A percentile compares a stretch with the other conserved stretches of the same genome.
phyloP scores from a whole-genome alignment of 1,139 yeast species.

The Entelexis sorbosivorans region DNA sequence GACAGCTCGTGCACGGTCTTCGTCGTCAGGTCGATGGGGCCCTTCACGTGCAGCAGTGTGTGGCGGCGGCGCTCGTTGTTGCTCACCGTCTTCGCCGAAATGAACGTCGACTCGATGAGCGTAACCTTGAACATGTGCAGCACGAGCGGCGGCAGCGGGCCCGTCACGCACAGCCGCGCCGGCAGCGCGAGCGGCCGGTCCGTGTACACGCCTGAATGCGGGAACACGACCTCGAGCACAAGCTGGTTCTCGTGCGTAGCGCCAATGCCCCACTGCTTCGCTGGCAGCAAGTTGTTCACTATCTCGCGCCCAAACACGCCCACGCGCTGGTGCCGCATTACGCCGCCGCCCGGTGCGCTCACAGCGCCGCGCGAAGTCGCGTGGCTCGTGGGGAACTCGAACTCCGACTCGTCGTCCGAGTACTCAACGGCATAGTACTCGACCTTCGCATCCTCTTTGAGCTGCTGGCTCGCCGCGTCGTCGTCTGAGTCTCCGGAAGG shows the following conservation, averaged over 20 bases:
- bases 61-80: constrained; percentile 10
- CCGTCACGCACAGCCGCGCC: background rate
- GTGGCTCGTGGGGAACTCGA: background rate
- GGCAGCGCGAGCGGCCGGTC: constrained; percentile 11
- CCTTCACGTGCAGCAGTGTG: constrained; percentile 4
- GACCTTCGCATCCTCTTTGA: background rate
- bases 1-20: constrained; percentile 6
- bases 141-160: constrained; percentile 13
- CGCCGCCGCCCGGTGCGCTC: background rate
- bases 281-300: background rate
- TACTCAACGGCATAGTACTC: constrained; percentile 1
- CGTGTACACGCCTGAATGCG: constrained; percentile 11
- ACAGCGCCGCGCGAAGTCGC: background rate
- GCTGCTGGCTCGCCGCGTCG: background rate
- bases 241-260: constrained; percentile 2
- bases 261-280: constrained; percentile 2
- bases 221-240: constrained; percentile 8
- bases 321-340: constrained; percentile 1
- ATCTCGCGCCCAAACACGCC: background rate
- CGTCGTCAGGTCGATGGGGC: constrained; percentile 7
- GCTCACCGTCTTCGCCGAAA: constrained; percentile 3
- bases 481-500: background rate
- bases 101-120: constrained; percentile 11
- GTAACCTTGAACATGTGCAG: constrained; percentile 7
- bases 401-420: constrained; percentile 1